Conservation (phyloP, 129 eudicot genomes). For the Helianthus tuberosus region DNA sequence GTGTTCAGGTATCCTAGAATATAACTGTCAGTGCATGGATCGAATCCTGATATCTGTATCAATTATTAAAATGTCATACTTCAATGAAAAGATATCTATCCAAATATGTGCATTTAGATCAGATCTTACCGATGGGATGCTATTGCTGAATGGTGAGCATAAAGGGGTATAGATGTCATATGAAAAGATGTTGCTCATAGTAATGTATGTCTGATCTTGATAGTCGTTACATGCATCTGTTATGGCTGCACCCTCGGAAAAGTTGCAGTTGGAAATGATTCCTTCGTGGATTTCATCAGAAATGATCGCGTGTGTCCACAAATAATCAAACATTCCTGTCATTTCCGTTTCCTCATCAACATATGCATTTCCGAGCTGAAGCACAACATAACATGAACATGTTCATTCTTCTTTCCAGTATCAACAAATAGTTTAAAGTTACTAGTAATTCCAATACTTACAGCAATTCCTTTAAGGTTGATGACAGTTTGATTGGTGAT, state of each 20-base stretch:
- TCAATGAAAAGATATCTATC: neutral
- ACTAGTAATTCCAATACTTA: conserved; percentile 27
- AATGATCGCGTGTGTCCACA: conserved; percentile 55
- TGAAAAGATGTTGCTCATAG: conserved; percentile 27
- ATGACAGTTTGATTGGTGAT: conserved; percentile 66
- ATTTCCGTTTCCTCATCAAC: conserved; percentile 36
- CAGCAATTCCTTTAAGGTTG: conserved; percentile 70
- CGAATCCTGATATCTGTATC: conserved; percentile 50
- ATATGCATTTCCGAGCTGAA: conserved; percentile 65
- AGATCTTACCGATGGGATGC: conserved; percentile 41
- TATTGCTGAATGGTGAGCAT: conserved; percentile 39
- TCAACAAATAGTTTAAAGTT: neutral
- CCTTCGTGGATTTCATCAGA: conserved; percentile 54
- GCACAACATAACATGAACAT: conserved; percentile 14
- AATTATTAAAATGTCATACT: neutral
- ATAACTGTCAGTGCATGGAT: conserved; percentile 63
- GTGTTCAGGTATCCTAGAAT: conserved; percentile 49
- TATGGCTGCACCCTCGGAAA: conserved; percentile 29
- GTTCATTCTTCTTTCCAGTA: neutral
- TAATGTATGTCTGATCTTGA: conserved; percentile 20
- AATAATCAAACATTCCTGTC: conserved; percentile 42
- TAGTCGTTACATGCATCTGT: conserved; percentile 35
- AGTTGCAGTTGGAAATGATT: conserved; percentile 53
- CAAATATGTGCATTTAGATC: neutral
- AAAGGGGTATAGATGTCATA: conserved; percentile 66